A percentile compares a stretch with the other conserved stretches of the same genome.
Conservation (phyloP, 106 monocot genomes). For the Xerophyta viscosa region DNA sequence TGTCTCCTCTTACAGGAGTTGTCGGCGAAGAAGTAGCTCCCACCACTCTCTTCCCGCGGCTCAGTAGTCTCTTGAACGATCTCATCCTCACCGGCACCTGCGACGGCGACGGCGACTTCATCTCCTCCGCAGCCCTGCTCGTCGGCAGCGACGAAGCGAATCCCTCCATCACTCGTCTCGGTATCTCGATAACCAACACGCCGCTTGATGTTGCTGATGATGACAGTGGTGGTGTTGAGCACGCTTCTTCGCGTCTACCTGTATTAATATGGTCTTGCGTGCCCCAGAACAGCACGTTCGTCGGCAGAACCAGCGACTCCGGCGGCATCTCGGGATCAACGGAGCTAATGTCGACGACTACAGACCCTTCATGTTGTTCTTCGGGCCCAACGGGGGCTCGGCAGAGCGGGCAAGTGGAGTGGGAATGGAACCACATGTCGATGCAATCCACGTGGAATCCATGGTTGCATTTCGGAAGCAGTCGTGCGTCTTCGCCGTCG, state of each 20-base stretch:
- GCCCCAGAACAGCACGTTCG: conserved; percentile 26
- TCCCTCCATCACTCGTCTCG: conserved; percentile 10
- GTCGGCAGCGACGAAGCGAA: conserved; percentile 19
- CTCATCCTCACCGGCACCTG: conserved; percentile 27
- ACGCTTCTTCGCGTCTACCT: background rate
- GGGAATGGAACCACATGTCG: conserved; percentile 38
- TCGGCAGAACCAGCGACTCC: conserved; percentile 10
- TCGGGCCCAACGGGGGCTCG: conserved; percentile 14
- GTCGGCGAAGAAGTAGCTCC: conserved; percentile 13
- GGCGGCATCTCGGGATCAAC: no score
- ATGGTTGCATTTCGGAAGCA: conserved; percentile 30
- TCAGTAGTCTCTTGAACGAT: conserved; percentile 28
- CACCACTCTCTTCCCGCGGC: conserved; percentile 5
- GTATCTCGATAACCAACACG: conserved; percentile 37
- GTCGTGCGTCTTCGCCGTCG: conserved; percentile 23
- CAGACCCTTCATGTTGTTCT: no score
- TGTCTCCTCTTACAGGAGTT: conserved; percentile 21
- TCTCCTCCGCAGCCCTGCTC: conserved; percentile 29
- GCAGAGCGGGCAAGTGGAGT: conserved; percentile 36
- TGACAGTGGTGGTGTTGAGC: no score
- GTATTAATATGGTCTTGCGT: conserved; percentile 6
- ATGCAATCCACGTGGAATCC: conserved; percentile 31
- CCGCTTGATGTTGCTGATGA: no score
- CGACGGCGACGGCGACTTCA: conserved; percentile 25
- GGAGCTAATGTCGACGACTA: no score